Conservation (phyloP, 768 basidiomycete genomes). For the Mycena floridula region DNA sequence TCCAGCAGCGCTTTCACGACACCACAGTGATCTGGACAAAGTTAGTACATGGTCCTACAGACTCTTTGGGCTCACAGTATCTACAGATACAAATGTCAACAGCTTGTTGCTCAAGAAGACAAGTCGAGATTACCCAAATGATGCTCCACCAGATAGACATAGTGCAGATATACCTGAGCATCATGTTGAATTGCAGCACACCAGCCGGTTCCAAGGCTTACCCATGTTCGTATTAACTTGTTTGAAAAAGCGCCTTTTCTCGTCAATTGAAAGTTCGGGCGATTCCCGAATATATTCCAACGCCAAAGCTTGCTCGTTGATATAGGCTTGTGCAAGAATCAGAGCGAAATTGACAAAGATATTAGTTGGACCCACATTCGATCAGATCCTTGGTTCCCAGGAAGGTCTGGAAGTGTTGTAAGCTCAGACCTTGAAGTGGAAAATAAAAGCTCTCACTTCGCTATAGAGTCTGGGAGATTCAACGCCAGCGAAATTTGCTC, state of each 20-base stretch:
- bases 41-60: no score
- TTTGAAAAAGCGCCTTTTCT: constrained; percentile 91
- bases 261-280: constrained; percentile 68
- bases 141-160: constrained; percentile 93
- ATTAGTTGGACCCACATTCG: constrained; percentile 49
- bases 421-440: no score
- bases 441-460: constrained; percentile 59
- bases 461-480: constrained; percentile 88
- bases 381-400: constrained; percentile 87
- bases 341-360: not conserved
- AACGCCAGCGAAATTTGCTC: constrained; percentile 89
- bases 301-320: constrained; percentile 70
- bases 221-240: constrained; percentile 86
- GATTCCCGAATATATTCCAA: constrained; percentile 74
- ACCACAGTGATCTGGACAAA: constrained; percentile 83
- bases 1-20: constrained; percentile 92
- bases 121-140: constrained; percentile 86
- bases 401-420: constrained; percentile 66
- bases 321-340: constrained; percentile 59
- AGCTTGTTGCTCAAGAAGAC: not conserved
- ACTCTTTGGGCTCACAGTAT: no score
- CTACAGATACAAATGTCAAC: not conserved
- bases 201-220: constrained; percentile 5
- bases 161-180: constrained; percentile 65
- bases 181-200: not conserved